Evolutionary conservation across 139 green algal genomes (phyloP).

Genomic region (Coelastrella sp.): DNA sequence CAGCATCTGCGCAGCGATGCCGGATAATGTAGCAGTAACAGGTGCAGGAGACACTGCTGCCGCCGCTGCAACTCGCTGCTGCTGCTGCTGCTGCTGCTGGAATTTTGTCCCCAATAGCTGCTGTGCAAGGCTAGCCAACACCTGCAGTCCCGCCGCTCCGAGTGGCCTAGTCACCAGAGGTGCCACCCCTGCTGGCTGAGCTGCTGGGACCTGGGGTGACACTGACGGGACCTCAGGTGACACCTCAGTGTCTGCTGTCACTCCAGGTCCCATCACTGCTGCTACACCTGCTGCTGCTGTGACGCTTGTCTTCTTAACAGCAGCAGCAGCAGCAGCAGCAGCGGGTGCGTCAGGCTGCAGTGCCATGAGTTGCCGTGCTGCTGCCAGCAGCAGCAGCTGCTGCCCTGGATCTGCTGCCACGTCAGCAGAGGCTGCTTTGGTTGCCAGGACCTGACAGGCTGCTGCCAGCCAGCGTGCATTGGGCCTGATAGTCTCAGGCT

Average conservation of each 20-base stretch:
- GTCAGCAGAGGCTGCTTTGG: background rate
- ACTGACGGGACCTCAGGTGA: background rate
- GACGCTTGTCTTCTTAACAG: background rate
- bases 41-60: background rate
- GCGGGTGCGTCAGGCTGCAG: background rate
- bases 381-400: constrained; percentile 44
- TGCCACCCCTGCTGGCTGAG: background rate
- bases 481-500: constrained; percentile 11
- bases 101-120: background rate
- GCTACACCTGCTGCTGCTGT: background rate
- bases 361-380: constrained; percentile 8
- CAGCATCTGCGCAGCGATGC: background rate
- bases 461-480: background rate
- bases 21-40: background rate
- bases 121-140: background rate
- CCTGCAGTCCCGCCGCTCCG: background rate
- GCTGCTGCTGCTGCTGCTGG: background rate
- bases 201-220: background rate
- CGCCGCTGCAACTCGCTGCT: background rate
- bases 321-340: background rate
- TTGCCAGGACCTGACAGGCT: constrained; percentile 27
- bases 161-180: background rate
- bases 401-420: background rate
- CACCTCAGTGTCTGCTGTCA: background rate
- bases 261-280: background rate